phyloP scores from a whole-genome alignment of 306 rosid species.

The Vigna trinervia region DNA sequence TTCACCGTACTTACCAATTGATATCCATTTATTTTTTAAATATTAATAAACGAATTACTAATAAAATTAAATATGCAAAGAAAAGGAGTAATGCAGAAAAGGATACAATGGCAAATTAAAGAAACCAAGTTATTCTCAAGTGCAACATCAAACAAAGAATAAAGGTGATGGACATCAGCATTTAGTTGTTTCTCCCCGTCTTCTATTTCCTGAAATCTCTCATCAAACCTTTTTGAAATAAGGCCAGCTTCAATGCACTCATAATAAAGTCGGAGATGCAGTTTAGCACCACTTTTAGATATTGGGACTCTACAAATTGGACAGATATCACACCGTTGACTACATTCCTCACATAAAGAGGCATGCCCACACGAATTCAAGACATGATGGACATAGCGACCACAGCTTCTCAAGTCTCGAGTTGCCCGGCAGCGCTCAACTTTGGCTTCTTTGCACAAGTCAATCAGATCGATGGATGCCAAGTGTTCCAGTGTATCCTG shows the following conservation, averaged over 20 bases:
- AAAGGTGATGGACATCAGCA: conserved; percentile 84
- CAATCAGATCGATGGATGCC: conserved; percentile 86
- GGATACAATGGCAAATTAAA: conserved; percentile 97
- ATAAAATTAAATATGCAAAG: background rate
- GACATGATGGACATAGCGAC: conserved; percentile 75
- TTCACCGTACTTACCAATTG: conserved; percentile 21
- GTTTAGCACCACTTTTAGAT: conserved; percentile 60
- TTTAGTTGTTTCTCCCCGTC: conserved; percentile 73
- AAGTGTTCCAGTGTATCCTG: conserved; percentile 89
- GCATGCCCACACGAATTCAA: conserved; percentile 93
- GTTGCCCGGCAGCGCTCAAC: conserved; percentile 96
- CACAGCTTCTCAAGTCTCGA: conserved; percentile 97
- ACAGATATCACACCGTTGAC: conserved; percentile 87
- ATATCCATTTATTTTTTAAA: background rate
- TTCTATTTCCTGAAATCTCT: conserved; percentile 77
- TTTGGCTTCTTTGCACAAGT: conserved; percentile 93
- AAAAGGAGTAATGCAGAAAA: conserved; percentile 37
- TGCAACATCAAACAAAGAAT: conserved; percentile 92
- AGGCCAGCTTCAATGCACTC: conserved; percentile 90
- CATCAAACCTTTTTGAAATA: conserved; percentile 80
- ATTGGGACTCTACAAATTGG: conserved; percentile 88
- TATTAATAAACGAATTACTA: background rate
- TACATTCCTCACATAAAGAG: conserved; percentile 90
- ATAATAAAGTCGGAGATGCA: conserved; percentile 77
- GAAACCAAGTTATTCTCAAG: conserved; percentile 92